phyloP scores from a whole-genome alignment of 148 eudicot species.

The Amaranthus hypochondriacus region DNA sequence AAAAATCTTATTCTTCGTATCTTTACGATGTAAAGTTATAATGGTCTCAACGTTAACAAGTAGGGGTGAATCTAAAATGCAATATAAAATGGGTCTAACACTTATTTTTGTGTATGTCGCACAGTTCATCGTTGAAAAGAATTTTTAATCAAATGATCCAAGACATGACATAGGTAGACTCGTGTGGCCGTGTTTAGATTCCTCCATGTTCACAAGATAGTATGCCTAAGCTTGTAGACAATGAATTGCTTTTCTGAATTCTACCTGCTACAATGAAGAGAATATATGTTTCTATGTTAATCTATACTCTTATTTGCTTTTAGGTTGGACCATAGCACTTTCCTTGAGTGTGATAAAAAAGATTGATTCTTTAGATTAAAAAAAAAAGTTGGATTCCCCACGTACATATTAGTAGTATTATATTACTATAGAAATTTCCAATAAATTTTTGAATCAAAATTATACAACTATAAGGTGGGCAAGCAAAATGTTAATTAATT shows the following conservation, averaged over 20 bases:
- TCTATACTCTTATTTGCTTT: constrained; percentile 3
- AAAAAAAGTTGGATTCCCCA: not conserved
- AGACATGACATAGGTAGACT: too few species aligned
- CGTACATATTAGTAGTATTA: not conserved
- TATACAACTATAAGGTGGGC: not conserved
- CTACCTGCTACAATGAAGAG: constrained; percentile 11
- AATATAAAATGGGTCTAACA: too few species aligned
- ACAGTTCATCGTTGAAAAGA: too few species aligned
- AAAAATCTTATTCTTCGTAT: too few species aligned
- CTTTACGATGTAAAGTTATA: too few species aligned
- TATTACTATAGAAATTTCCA: not conserved
- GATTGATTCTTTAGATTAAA: constrained; percentile 17
- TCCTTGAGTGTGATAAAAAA: constrained; percentile 14
- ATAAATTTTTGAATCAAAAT: not conserved
- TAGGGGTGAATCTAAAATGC: too few species aligned
- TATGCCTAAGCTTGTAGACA: constrained; percentile 17
- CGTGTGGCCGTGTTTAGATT: too few species aligned
- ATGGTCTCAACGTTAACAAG: too few species aligned
- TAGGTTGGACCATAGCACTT: constrained; percentile 6
- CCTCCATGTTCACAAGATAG: constrained; percentile 7
- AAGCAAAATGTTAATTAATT: not conserved
- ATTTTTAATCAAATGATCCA: too few species aligned
- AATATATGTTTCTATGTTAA: constrained; percentile 8
- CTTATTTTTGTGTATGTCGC: too few species aligned
- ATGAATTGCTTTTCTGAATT: not conserved